Percentiles rank a stretch among this genome's conserved stretches.
Conservation (phyloP, 2,329 filamentous ascomycete genomes). For the Emericellopsis atlantica region DNA sequence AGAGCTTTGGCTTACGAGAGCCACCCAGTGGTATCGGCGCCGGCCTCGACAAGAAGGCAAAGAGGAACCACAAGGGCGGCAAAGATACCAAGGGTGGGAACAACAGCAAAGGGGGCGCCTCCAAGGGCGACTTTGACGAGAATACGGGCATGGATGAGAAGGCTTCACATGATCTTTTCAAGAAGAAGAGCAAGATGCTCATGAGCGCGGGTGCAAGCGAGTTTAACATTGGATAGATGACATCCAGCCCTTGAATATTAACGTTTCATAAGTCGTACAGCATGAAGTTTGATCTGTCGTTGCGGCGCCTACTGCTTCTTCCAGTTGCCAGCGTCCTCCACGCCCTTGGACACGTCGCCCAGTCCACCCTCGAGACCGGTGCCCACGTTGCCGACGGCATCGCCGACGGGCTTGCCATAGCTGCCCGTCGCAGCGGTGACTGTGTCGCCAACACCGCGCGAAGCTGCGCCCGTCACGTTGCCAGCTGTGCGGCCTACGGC, state of each 20-base stretch:
- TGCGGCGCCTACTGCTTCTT: conserved; percentile 20
- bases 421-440: conserved; percentile 39
- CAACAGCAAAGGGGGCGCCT: neutral
- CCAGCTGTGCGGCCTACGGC: conserved; percentile 26
- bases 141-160: conserved; percentile 25
- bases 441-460: conserved; percentile 44
- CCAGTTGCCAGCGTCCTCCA: conserved; percentile 47
- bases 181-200: conserved; percentile 52
- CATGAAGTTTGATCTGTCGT: neutral
- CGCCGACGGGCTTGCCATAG: conserved; percentile 39
- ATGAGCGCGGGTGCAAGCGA: conserved; percentile 51
- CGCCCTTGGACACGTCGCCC: conserved; percentile 34
- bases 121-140: conserved; percentile 11
- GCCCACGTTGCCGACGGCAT: conserved; percentile 38
- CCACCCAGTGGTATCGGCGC: conserved; percentile 70
- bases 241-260: too few relatives aligned
- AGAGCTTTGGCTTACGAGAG: conserved; percentile 84
- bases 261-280: neutral
- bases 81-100: conserved; percentile 10
- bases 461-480: conserved; percentile 33
- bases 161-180: conserved; percentile 30
- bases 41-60: conserved; percentile 33
- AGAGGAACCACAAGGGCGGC: conserved; percentile 20
- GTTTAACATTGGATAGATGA: conserved; percentile 51
- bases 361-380: conserved; percentile 39